Conservation (phyloP, 1,284 basidiomycete species). For the Exsudoporus floridanus region DNA sequence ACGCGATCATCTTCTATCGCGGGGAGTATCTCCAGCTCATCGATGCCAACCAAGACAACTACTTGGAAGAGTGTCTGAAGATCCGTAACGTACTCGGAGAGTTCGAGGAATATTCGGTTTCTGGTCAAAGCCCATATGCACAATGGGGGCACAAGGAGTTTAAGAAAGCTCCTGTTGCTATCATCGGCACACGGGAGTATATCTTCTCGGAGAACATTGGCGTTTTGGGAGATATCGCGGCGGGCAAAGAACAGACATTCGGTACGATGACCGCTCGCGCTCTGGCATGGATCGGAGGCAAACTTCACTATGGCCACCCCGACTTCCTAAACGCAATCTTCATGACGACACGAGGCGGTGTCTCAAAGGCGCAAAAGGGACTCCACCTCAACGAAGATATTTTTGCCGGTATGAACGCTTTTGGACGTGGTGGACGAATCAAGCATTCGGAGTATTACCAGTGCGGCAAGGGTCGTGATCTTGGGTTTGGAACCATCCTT, state of each 20-base stretch:
- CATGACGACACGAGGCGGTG: conserved; percentile 98
- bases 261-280: conserved; percentile 98
- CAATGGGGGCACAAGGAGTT: conserved; percentile 93
- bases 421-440: conserved; percentile 97
- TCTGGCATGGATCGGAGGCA: conserved; percentile 96
- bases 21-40: conserved; percentile 99
- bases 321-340: conserved; percentile 99
- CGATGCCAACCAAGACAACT: conserved; percentile 99
- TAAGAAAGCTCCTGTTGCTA: conserved; percentile 89
- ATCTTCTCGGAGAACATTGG: conserved; percentile 99
- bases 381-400: conserved; percentile 99
- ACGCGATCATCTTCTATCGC: conserved; percentile 98
- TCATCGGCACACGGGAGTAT: conserved; percentile 98
- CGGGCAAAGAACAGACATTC: conserved; percentile 99
- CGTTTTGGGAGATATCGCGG: conserved; percentile 98
- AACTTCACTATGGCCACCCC: conserved; percentile 98
- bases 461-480: conserved; percentile 98
- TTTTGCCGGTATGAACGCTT: conserved; percentile 99
- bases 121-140: conserved; percentile 93
- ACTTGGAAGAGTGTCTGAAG: conserved; percentile 98
- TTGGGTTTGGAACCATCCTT: conserved; percentile 98
- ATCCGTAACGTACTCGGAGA: conserved; percentile 97
- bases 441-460: conserved; percentile 99
- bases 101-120: conserved; percentile 94
- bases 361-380: conserved; percentile 99